Percentiles rank a stretch among this genome's conserved stretches.
Evolutionary conservation across 2,329 filamentous ascomycete genomes (phyloP).

Genomic region (Anthostomella pinea): DNA sequence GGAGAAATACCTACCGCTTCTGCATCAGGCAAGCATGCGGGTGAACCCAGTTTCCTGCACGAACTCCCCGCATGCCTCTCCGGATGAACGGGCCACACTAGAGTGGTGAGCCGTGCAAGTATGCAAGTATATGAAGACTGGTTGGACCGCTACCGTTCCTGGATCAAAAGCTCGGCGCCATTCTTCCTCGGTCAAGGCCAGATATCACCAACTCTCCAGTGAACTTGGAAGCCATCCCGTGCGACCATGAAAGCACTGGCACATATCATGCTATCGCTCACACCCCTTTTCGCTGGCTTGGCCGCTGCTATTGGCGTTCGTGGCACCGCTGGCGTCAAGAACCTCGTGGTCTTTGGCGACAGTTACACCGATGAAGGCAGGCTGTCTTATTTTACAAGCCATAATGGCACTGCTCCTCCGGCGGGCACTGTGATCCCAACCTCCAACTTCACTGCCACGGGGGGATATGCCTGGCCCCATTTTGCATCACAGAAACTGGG

Average conservation of each 20-base stretch:
- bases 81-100: not conserved
- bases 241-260: too few relatives aligned
- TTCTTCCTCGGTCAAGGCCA: too few relatives aligned
- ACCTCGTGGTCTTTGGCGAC: slow-evolving; percentile 69
- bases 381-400: slow-evolving; percentile 57
- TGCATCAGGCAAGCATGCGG: too few relatives aligned
- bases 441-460: slow-evolving; percentile 55
- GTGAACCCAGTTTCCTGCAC: too few relatives aligned
- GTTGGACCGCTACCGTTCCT: too few relatives aligned
- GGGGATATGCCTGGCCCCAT: slow-evolving; percentile 67
- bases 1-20: too few relatives aligned
- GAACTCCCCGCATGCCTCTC: too few relatives aligned
- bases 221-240: too few relatives aligned
- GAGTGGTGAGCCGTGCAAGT: too few relatives aligned
- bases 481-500: slow-evolving; percentile 60
- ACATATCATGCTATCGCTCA: slow-evolving; percentile 6
- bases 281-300: slow-evolving; percentile 5
- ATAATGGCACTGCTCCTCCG: slow-evolving; percentile 61
- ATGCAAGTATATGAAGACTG: too few relatives aligned
- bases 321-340: slow-evolving; percentile 44
- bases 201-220: too few relatives aligned
- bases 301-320: slow-evolving; percentile 1
- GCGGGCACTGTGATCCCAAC: slow-evolving; percentile 48
- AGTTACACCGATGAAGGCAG: slow-evolving; percentile 75
- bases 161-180: too few relatives aligned